Base-by-base conservation (phyloP, 257 asterid genomes). In the Ocimum tenuiflorum region DNA sequence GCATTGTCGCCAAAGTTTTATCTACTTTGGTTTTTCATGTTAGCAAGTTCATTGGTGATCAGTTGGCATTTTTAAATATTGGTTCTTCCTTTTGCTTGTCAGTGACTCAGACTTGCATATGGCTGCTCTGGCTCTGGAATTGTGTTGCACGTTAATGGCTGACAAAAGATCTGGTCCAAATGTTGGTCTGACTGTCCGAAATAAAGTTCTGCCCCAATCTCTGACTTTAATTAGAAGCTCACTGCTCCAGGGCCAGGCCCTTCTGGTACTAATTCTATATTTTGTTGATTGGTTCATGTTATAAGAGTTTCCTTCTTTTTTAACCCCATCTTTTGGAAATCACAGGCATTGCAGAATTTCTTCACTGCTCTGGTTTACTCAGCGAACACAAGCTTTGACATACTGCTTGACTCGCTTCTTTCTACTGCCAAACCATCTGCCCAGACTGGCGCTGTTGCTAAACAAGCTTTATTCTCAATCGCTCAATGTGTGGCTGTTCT, bases 401-500 rank as follows among this genome's bases (percentile, higher is more conserved):
- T 71, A 38, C 80, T 94, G 77, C 81, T 94, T 39, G 96, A 90
- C 43, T 90, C 99, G 74, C 99, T 94, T 69, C 94, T 94, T 77
- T 85, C 95, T 71, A 82, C 99, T 75, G 92, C 96, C 46, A 88
- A 88, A 78, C 80, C 95, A 74, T 84, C 96, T 71, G 73, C 85
- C 33, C 95, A 81, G 79, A 77, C 95, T 74, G 95, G 96, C 19
- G 88, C 88, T 73, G 87, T 94, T 78, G 95, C 97, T 58, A 94
- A 90, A 73, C 99, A 94, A 85, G 97, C 99, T 71, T 77, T 94
- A 46, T 94, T 86, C 80, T 91, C 97, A 9, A 81, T 88, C 63
- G 99, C 97, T 54, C 91, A 83, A 78, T 94, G 99, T 75, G 96
- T 94, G 73, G 99, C 99, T 49, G 99, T 90, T 76, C 95, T 94